A percentile compares a stretch with the other conserved stretches of the same genome.
Evolutionary conservation across 169 alveolate species (phyloP).

Genomic region (Neospora caninum): DNA sequence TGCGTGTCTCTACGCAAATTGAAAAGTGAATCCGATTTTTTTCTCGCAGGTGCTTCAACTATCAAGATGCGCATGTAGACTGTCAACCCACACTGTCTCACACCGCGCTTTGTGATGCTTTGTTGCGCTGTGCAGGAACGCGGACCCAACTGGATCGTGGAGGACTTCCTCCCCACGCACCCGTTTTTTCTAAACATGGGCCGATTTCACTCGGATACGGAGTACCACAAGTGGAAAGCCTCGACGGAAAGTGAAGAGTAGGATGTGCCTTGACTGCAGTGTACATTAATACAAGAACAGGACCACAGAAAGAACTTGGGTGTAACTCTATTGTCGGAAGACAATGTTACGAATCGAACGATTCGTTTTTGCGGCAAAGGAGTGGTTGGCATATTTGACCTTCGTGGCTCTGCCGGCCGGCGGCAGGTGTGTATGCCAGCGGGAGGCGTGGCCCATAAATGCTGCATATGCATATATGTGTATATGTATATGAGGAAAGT

Average conservation of each 20-base stretch:
- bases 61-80: too few relatives aligned
- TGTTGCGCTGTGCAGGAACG: constrained; percentile 77
- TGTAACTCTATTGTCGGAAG: neutral
- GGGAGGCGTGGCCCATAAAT: too few relatives aligned
- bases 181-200: constrained; percentile 74
- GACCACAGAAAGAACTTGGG: too few relatives aligned
- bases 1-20: too few relatives aligned
- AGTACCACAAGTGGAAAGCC: neutral
- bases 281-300: neutral
- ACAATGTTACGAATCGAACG: neutral
- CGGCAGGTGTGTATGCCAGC: too few relatives aligned
- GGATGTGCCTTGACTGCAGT: too few relatives aligned
- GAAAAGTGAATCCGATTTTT: too few relatives aligned
- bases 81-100: too few relatives aligned
- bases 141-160: constrained; percentile 87
- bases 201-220: neutral
- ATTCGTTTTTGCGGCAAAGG: neutral
- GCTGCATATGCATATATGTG: too few relatives aligned
- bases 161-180: constrained; percentile 84
- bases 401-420: neutral
- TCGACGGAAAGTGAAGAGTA: neutral
- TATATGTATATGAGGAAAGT: too few relatives aligned
- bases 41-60: too few relatives aligned
- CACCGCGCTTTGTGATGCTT: too few relatives aligned
- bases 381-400: neutral